Percentiles rank a stretch among this genome's conserved stretches.
Evolutionary conservation across 306 rosid genomes (phyloP).

Genomic region (Clitoria ternatea): DNA sequence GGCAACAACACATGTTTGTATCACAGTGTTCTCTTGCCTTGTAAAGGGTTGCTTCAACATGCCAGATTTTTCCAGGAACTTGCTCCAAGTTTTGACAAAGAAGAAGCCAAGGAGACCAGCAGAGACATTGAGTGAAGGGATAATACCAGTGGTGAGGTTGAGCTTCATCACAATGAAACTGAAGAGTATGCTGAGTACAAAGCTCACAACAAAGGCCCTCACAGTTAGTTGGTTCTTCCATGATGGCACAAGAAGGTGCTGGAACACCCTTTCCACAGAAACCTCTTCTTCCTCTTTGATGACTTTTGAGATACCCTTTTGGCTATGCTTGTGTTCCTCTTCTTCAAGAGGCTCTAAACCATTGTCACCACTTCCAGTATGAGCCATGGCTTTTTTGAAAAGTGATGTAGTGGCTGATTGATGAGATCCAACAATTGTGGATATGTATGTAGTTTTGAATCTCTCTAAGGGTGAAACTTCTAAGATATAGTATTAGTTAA

Average conservation of each 20-base stretch:
- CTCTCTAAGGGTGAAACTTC: conserved; percentile 18
- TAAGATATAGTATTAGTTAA: neutral
- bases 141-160: conserved; percentile 55
- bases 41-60: conserved; percentile 49
- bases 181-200: conserved; percentile 38
- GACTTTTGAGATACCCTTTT: neutral
- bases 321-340: neutral
- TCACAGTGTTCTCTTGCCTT: conserved; percentile 59
- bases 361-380: conserved; percentile 19
- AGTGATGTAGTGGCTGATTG: neutral
- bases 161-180: conserved; percentile 56
- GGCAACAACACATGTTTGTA: conserved; percentile 60
- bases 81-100: conserved; percentile 51
- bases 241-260: conserved; percentile 42
- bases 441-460: conserved; percentile 5
- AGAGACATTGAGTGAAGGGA: conserved; percentile 56
- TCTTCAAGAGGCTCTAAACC: neutral
- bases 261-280: conserved; percentile 45
- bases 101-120: conserved; percentile 54
- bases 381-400: conserved; percentile 25
- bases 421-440: conserved; percentile 9
- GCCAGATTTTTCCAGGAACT: conserved; percentile 37
- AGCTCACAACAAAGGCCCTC: conserved; percentile 52
- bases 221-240: conserved; percentile 46
- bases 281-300: conserved; percentile 30